Evolutionary conservation across 1,284 basidiomycete species (phyloP), one percentile per base, ranked within the genome.

Genomic region (Ganoderma meredithae): DNA sequence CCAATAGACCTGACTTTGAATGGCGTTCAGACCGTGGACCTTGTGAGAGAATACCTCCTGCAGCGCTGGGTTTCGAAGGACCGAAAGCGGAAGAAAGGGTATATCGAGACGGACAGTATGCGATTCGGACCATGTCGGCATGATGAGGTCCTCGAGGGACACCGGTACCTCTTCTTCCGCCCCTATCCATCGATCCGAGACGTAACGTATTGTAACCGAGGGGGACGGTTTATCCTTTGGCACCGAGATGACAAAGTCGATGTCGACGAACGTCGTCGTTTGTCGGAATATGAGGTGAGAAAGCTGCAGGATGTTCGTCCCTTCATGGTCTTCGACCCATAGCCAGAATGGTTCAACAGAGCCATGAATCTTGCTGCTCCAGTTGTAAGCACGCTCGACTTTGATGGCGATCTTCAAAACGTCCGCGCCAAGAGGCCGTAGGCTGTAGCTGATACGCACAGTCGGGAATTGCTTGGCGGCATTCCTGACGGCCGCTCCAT

Each of bases 151-250:
- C 12, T 90, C 88, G 43, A 99, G 81, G 0, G 89, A 78, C 43
- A 98, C 83, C 13, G 76, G 72, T 5, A 91, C 76, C 72, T 92
- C 89, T 66, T 94, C 90, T 73, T 98, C 96, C 8, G 96, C 93
- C 10, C 96, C 96, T 69, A 98, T 85, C 98, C 98, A 99, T 71
- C 89, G 87, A 79, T 99, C 96, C 1, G 96, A 99, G 55, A 97
- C 87, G 71, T 92, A 91, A 33, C 93, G 89, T 62, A 98, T 84
- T 5, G 86, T 88, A 60, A 95, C 81, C 19, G 86, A 90, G 13
- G 89, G 81, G 0, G 89, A 88, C 9, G 84, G 82, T 44, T 84
- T 81, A 15, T 85, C 85, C 36, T 83, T 80, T 3, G 89, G 83
- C 64, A 97, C 86, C 0, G 94, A 88, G 58, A 98, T 89, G 64